These are phyloP conservation scores for Epichloe hybrida DNA, from an alignment of 2,329 filamentous ascomycete species.

Conservation along the genomic window DNA sequence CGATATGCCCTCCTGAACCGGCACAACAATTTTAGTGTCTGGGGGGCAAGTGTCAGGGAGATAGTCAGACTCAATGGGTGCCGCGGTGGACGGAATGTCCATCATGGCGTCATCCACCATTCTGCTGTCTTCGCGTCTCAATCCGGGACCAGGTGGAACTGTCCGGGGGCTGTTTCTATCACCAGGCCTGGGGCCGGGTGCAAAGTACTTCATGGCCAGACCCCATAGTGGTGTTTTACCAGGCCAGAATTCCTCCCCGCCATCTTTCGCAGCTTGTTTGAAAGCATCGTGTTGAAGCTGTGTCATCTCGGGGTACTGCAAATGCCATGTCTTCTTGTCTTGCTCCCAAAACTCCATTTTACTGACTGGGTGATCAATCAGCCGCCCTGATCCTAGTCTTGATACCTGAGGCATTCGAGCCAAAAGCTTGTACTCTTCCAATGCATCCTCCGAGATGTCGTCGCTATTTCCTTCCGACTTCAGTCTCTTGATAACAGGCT, in stretches of 20 bases:
- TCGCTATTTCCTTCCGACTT: slow-evolving; percentile 35
- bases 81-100: slow-evolving; percentile 20
- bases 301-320: slow-evolving; percentile 51
- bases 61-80: slow-evolving; percentile 13
- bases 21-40: slow-evolving; percentile 23
- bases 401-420: slow-evolving; percentile 35
- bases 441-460: slow-evolving; percentile 18
- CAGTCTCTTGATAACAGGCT: slow-evolving; percentile 41
- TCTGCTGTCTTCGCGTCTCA: slow-evolving; percentile 13
- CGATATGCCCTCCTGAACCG: slow-evolving; percentile 17
- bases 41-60: slow-evolving; percentile 24
- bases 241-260: slow-evolving; percentile 40
- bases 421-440: slow-evolving; percentile 33
- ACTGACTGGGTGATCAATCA: slow-evolving; percentile 42
- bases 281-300: slow-evolving; percentile 44
- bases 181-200: slow-evolving; percentile 24
- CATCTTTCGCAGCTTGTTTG: slow-evolving; percentile 32
- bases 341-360: slow-evolving; percentile 46
- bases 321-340: slow-evolving; percentile 43
- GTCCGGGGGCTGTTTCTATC: not conserved
- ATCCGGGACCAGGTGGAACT: slow-evolving; percentile 3
- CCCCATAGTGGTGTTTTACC: slow-evolving; percentile 39
- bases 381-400: slow-evolving; percentile 37
- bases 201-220: slow-evolving; percentile 45
- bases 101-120: slow-evolving; percentile 13